phyloP scores from a whole-genome alignment of 371 early-diverging fungal genomes.

The Batrachochytrium dendrobatidis region DNA sequence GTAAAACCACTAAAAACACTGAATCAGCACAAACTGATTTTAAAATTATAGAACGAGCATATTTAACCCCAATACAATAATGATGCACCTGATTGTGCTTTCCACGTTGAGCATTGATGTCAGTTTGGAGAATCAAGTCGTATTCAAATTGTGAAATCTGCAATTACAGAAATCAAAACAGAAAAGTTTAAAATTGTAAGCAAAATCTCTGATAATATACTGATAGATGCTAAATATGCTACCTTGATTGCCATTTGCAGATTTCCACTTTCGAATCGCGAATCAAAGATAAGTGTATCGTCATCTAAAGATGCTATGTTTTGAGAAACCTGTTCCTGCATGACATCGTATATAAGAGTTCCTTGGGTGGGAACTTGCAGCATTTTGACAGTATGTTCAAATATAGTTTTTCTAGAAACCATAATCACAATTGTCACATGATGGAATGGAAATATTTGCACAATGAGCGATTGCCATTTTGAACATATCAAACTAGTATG shows the following conservation, averaged over 20 bases:
- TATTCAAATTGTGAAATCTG: slow-evolving; percentile 29
- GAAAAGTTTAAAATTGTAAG: not conserved
- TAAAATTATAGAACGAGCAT: slow-evolving; percentile 4
- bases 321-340: slow-evolving; percentile 20
- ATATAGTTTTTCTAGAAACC: slow-evolving; percentile 25
- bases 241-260: slow-evolving; percentile 39
- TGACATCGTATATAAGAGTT: slow-evolving; percentile 32
- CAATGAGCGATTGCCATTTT: too few relatives aligned
- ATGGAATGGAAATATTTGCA: not conserved
- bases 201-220: not conserved
- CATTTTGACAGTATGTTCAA: slow-evolving; percentile 33
- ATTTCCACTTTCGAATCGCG: slow-evolving; percentile 25
- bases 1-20: slow-evolving; percentile 42
- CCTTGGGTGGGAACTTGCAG: slow-evolving; percentile 16
- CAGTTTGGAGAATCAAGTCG: slow-evolving; percentile 37
- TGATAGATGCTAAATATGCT: too few relatives aligned
- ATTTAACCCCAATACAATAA: not conserved
- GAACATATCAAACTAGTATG: not conserved
- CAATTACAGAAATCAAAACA: not conserved
- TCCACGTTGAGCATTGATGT: slow-evolving; percentile 33
- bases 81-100: slow-evolving; percentile 37
- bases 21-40: slow-evolving; percentile 4
- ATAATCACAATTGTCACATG: not conserved
- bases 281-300: slow-evolving; percentile 16
- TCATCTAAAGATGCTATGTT: not conserved